Evolutionary conservation across 83 land plant genomes (phyloP).

Genomic region (Picea abies): DNA sequence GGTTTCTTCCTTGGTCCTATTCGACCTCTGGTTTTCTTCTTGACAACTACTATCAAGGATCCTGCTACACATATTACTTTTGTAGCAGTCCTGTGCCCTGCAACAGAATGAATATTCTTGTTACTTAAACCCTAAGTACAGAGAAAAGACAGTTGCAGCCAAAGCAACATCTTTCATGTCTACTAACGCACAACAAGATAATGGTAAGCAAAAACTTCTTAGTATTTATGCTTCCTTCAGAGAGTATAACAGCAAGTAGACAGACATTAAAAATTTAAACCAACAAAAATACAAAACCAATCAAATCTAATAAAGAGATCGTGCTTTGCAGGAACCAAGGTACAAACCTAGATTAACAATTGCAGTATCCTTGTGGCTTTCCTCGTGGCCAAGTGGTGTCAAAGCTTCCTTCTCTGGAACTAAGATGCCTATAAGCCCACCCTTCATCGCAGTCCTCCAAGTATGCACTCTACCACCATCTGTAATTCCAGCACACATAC

Average conservation of each 20-base stretch:
- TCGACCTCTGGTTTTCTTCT: constrained; percentile 34
- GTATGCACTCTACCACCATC: constrained; percentile 40
- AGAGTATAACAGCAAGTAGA: no score
- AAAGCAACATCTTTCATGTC: no score
- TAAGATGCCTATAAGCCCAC: constrained; percentile 32
- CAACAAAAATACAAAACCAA: no score
- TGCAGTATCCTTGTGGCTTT: constrained; percentile 18
- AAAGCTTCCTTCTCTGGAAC: constrained; percentile 29
- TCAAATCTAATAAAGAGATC: no score
- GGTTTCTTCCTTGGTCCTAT: constrained; percentile 17
- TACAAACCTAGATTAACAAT: constrained; percentile 26
- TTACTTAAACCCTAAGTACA: no score
- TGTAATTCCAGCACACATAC: constrained; percentile 44
- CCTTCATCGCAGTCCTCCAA: constrained; percentile 36
- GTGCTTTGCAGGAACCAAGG: neutral
- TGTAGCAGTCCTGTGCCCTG: constrained; percentile 30
- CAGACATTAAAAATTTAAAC: no score
- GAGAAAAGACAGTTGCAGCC: no score
- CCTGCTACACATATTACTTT: constrained; percentile 44
- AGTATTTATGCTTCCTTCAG: no score
- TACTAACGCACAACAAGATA: no score
- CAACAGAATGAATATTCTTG: neutral
- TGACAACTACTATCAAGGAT: constrained; percentile 36
- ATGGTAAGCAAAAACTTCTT: no score
- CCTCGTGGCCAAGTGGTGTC: constrained; percentile 45